A percentile compares a stretch with the other conserved stretches of the same genome.
phyloP scores from a whole-genome alignment of 176 grass and related monocot species.

The Oryza australiensis region DNA sequence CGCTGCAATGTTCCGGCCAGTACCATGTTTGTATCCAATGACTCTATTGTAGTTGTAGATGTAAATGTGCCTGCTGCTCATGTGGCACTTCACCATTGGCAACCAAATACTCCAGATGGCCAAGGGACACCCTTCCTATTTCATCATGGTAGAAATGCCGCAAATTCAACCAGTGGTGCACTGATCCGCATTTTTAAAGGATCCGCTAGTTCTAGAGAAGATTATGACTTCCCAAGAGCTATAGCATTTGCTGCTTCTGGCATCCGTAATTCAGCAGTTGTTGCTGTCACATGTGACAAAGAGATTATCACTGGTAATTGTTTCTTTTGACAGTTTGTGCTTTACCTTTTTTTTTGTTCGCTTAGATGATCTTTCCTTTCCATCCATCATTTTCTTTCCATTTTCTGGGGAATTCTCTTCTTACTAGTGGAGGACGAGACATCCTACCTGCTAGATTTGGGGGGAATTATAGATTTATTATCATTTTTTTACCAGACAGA shows the following conservation, averaged over 20 bases:
- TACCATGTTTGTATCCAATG: constrained; percentile 78
- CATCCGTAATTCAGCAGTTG: constrained; percentile 69
- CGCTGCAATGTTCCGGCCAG: constrained; percentile 90
- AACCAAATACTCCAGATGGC: constrained; percentile 97
- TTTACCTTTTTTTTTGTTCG: constrained; percentile 19
- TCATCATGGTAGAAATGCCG: constrained; percentile 66
- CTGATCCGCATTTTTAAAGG: constrained; percentile 98
- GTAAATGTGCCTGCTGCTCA: constrained; percentile 65
- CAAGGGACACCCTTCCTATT: constrained; percentile 96
- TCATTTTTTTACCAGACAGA: not conserved
- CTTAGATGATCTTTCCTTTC: not conserved
- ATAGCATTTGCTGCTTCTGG: constrained; percentile 82
- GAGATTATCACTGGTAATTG: constrained; percentile 87
- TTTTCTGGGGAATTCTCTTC: not conserved
- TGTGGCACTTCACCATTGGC: constrained; percentile 93
- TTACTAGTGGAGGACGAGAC: not conserved
- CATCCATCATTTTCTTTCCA: not conserved
- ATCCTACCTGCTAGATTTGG: not conserved
- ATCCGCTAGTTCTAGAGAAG: constrained; percentile 64
- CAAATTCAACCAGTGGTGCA: constrained; percentile 66
- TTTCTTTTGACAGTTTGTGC: constrained; percentile 36
- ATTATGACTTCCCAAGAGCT: constrained; percentile 77
- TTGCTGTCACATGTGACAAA: constrained; percentile 84
- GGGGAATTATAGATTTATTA: not conserved
- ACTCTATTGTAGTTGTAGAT: constrained; percentile 90